A percentile compares a stretch with the other conserved stretches of the same genome.
These are phyloP conservation scores for Fusarium domesticum DNA, from an alignment of 2,329 filamentous ascomycete genomes.

Conservation along the genomic window DNA sequence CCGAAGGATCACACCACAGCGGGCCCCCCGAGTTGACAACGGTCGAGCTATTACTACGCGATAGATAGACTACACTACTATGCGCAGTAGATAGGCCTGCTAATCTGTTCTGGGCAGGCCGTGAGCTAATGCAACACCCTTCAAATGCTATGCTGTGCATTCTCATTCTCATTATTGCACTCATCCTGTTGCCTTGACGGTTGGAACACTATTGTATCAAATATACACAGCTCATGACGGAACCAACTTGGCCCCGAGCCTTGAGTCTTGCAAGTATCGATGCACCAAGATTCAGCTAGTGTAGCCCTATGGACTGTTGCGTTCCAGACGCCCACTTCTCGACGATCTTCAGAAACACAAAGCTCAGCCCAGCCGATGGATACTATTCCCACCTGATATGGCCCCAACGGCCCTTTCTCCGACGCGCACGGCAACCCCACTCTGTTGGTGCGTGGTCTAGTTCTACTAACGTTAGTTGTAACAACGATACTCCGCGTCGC, in stretches of 20 bases:
- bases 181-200: not conserved
- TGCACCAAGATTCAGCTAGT: not conserved
- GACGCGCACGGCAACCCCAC: conserved; percentile 24
- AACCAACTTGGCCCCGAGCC: too few relatives aligned
- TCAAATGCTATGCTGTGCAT: not conserved
- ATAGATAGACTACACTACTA: too few relatives aligned
- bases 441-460: conserved; percentile 1
- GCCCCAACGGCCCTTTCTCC: conserved; percentile 1
- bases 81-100: conserved; percentile 2
- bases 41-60: too few relatives aligned
- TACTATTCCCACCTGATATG: too few relatives aligned
- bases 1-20: too few relatives aligned
- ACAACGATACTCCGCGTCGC: too few relatives aligned
- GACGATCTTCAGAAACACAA: conserved; percentile 1
- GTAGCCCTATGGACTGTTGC: conserved; percentile 2
- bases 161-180: not conserved
- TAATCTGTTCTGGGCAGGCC: conserved; percentile 8
- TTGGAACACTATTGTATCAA: too few relatives aligned
- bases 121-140: not conserved
- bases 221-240: too few relatives aligned
- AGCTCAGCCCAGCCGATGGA: not conserved
- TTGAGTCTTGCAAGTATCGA: too few relatives aligned
- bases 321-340: conserved; percentile 2
- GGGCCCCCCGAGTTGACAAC: too few relatives aligned
- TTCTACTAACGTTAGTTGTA: too few relatives aligned